phyloP scores from a whole-genome alignment of 2,329 filamentous ascomycete genomes.

The Dothistroma septosporum region DNA sequence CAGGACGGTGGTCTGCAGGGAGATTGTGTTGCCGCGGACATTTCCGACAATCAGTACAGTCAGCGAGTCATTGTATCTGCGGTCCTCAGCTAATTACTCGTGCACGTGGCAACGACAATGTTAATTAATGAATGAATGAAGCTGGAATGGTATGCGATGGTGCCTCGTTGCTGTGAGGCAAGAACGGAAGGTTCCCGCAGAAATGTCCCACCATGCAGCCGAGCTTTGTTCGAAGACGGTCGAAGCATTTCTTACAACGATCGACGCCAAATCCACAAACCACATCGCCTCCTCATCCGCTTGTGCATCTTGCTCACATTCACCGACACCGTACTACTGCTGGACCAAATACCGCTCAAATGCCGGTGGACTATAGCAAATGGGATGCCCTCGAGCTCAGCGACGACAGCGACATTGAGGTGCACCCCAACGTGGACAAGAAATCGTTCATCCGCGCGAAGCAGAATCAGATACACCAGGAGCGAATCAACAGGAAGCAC shows the following conservation, averaged over 20 bases:
- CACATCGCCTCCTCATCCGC: background rate
- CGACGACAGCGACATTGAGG: constrained; percentile 96
- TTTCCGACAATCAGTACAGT: no score
- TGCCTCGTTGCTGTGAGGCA: background rate
- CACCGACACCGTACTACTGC: background rate
- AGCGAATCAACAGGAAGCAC: constrained; percentile 77
- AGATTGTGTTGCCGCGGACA: no score
- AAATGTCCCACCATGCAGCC: background rate
- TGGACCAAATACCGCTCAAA: constrained; percentile 24
- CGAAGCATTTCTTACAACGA: background rate
- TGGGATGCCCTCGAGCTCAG: constrained; percentile 92
- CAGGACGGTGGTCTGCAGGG: background rate
- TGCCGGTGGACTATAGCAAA: constrained; percentile 68
- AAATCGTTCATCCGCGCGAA: constrained; percentile 97
- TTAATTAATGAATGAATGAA: background rate
- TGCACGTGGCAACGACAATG: background rate
- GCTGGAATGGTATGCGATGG: background rate
- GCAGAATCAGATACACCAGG: constrained; percentile 92
- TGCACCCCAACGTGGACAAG: constrained; percentile 98
- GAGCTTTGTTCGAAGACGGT: background rate
- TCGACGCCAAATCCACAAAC: background rate
- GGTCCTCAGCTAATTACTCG: background rate
- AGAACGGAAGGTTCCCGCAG: background rate
- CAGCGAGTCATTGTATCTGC: no score
- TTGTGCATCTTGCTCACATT: background rate